Percentiles rank a stretch among this genome's conserved stretches.
Evolutionary conservation across 2,329 filamentous ascomycete species (phyloP).

Genomic region (Cytospora piceicola): DNA sequence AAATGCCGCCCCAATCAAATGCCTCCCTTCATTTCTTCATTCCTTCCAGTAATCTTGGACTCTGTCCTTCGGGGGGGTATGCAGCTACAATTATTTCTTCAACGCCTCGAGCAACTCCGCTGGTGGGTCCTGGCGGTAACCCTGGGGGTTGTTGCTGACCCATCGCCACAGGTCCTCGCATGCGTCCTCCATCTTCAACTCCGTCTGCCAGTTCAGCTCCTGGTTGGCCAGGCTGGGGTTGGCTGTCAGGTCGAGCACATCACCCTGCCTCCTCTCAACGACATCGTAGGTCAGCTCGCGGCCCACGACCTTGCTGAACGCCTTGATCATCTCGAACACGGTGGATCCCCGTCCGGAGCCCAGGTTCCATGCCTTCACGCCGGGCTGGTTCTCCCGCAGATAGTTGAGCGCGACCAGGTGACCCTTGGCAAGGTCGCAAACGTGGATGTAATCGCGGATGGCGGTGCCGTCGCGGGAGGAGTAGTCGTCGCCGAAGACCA

Average conservation of each 20-base stretch:
- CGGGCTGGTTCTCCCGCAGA: constrained; percentile 80
- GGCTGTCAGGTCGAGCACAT: constrained; percentile 93
- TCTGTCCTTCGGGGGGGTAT: not conserved
- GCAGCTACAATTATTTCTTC: constrained; percentile 46
- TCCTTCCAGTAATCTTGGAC: not conserved
- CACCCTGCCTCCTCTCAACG: constrained; percentile 78
- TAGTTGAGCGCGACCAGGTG: constrained; percentile 90
- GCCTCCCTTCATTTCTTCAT: constrained; percentile 14
- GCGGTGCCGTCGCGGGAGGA: constrained; percentile 86
- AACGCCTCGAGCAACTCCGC: constrained; percentile 72
- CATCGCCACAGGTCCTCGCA: constrained; percentile 95
- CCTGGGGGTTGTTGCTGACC: constrained; percentile 95
- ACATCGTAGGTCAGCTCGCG: constrained; percentile 86
- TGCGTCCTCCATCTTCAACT: constrained; percentile 87
- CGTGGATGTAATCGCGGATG: constrained; percentile 98
- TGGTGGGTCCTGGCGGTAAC: constrained; percentile 91
- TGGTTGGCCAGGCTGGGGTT: constrained; percentile 85
- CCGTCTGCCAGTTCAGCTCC: constrained; percentile 91
- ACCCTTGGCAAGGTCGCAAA: constrained; percentile 84
- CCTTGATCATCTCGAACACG: constrained; percentile 96
- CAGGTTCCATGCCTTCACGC: constrained; percentile 94
- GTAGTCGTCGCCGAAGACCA: constrained; percentile 97
- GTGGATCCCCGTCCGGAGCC: constrained; percentile 94
- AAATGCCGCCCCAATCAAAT: constrained; percentile 2
- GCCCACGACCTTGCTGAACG: constrained; percentile 86